Percentiles rank a stretch among this genome's conserved stretches.
phyloP scores from a whole-genome alignment of 1,284 basidiomycete genomes.

The Bondarzewia mesenterica region DNA sequence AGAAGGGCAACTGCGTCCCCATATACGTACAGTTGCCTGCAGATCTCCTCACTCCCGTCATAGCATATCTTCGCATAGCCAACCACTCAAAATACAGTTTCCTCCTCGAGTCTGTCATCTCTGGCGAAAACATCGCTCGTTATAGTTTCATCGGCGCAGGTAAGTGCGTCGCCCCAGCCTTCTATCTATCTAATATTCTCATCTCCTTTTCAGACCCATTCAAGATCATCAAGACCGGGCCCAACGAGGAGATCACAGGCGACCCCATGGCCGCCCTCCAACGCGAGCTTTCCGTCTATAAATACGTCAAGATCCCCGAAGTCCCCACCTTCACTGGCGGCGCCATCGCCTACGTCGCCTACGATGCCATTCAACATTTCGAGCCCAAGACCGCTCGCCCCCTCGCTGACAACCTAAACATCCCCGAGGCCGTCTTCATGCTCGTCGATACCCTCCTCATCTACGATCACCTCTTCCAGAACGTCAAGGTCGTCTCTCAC shows the following conservation, averaged over 20 bases:
- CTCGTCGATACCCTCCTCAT: slow-evolving; percentile 90
- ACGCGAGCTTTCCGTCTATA: slow-evolving; percentile 79
- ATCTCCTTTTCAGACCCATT: slow-evolving; percentile 63
- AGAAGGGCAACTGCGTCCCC: slow-evolving; percentile 86
- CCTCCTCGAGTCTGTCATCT: slow-evolving; percentile 85
- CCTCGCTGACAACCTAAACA: slow-evolving; percentile 68
- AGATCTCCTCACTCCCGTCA: slow-evolving; percentile 94
- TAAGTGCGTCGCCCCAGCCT: slow-evolving; percentile 28
- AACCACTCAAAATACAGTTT: slow-evolving; percentile 92
- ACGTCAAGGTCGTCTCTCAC: slow-evolving; percentile 91
- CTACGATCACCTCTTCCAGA: slow-evolving; percentile 97
- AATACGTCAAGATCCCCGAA: slow-evolving; percentile 88
- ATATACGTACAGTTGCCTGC: slow-evolving; percentile 91
- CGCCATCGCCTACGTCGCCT: slow-evolving; percentile 95
- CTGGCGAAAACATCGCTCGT: slow-evolving; percentile 85
- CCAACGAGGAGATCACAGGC: slow-evolving; percentile 73
- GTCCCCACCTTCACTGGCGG: slow-evolving; percentile 95
- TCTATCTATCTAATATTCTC: slow-evolving; percentile 3
- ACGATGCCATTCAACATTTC: slow-evolving; percentile 95
- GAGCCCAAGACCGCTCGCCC: slow-evolving; percentile 84
- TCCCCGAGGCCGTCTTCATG: slow-evolving; percentile 98
- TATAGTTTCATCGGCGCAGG: slow-evolving; percentile 97
- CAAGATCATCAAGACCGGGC: slow-evolving; percentile 87
- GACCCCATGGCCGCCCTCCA: slow-evolving; percentile 87
- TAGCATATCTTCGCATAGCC: slow-evolving; percentile 91